Evolutionary conservation across 2,329 filamentous ascomycete species (phyloP).

Genomic region (Claviceps pusilla): DNA sequence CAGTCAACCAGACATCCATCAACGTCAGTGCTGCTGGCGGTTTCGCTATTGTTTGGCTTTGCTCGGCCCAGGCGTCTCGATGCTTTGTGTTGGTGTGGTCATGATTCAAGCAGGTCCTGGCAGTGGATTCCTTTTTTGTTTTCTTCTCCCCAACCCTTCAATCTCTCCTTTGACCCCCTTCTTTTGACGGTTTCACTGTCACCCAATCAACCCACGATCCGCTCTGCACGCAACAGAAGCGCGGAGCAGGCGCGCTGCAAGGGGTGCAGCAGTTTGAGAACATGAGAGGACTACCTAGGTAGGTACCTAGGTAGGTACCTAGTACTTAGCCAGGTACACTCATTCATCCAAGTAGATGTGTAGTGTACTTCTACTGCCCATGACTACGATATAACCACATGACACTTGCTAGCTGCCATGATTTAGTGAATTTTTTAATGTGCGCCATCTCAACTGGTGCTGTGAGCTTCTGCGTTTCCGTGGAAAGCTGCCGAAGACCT

Average conservation of each 20-base stretch:
- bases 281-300: no score
- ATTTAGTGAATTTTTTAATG: background rate
- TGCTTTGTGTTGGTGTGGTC: background rate
- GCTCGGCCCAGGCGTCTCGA: background rate
- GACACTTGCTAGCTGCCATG: background rate
- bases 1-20: background rate
- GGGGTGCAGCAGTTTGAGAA: background rate
- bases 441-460: no score
- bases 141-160: background rate
- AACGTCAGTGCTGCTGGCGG: background rate
- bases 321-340: background rate
- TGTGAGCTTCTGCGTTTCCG: no score
- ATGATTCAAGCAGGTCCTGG: conserved; percentile 1
- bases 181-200: background rate
- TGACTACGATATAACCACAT: background rate
- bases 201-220: background rate
- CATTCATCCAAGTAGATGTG: no score
- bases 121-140: background rate
- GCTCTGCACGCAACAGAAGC: background rate
- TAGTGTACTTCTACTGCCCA: background rate
- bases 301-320: no score
- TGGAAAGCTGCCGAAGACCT: no score
- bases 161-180: background rate
- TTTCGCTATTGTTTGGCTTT: background rate
- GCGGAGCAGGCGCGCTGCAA: background rate